These are phyloP conservation scores for Camellia lanceoleosa DNA, from an alignment of 148 eudicot species.

Conservation along the genomic window DNA sequence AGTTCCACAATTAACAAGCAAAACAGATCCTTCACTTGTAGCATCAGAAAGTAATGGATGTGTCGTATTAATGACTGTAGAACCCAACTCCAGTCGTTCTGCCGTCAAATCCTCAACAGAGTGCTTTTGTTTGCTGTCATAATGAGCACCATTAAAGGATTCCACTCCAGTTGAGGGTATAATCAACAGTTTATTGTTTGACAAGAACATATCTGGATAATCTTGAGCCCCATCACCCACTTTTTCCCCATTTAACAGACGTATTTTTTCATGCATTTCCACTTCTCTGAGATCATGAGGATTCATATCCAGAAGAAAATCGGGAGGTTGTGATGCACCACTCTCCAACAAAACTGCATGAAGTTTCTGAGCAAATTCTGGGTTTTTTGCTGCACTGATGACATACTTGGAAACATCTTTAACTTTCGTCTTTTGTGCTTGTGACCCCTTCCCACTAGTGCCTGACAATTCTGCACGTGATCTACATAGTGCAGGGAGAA, in stretches of 20 bases:
- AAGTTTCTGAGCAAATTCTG: constrained; percentile 74
- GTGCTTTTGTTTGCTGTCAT: constrained; percentile 27
- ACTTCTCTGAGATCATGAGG: constrained; percentile 33
- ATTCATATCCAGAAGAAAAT: constrained; percentile 44
- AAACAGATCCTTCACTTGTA: constrained; percentile 24
- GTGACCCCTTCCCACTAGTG: constrained; percentile 38
- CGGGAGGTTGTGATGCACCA: constrained; percentile 52
- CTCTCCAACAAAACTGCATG: constrained; percentile 71
- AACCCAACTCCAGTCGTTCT: constrained; percentile 26
- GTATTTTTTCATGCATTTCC: constrained; percentile 32
- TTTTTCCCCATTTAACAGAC: constrained; percentile 32
- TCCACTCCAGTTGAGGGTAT: constrained; percentile 33
- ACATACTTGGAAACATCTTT: constrained; percentile 76
- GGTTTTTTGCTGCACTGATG: constrained; percentile 69
- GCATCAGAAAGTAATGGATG: constrained; percentile 20
- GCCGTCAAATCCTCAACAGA: constrained; percentile 22
- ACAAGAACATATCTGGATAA: constrained; percentile 28
- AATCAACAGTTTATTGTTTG: constrained; percentile 38
- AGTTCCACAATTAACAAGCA: constrained; percentile 26
- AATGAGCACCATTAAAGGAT: constrained; percentile 17
- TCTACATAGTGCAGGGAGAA: constrained; percentile 34
- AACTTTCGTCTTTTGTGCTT: constrained; percentile 54
- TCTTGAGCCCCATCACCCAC: constrained; percentile 25
- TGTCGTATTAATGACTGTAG: constrained; percentile 17
- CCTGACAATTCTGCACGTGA: constrained; percentile 32